Percentiles rank a stretch among this genome's conserved stretches.
Evolutionary conservation across 139 green algal genomes (phyloP).

Genomic region (Edaphochlamys debaryana): DNA sequence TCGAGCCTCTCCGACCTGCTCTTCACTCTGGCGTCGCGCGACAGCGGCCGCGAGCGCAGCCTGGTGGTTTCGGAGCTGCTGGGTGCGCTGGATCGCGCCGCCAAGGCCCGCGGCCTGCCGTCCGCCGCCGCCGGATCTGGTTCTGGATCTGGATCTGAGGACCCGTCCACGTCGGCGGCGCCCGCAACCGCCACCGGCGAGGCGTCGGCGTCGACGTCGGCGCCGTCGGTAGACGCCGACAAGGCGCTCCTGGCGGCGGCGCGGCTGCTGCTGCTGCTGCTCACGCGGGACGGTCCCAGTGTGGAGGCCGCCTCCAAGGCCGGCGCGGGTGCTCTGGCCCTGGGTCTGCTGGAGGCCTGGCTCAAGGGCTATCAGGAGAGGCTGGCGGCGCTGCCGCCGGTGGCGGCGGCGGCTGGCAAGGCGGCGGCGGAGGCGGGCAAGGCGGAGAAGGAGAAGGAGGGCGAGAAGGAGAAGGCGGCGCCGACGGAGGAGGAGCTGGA

Average conservation of each 20-base stretch:
- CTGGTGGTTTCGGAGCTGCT: slow-evolving; percentile 70
- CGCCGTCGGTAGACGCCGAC: too few relatives aligned
- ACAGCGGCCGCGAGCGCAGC: slow-evolving; percentile 60
- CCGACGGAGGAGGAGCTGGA: background rate
- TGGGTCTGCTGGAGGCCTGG: slow-evolving; percentile 76
- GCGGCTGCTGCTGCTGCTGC: slow-evolving; percentile 80
- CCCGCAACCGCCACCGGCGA: too few relatives aligned
- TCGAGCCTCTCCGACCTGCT: slow-evolving; percentile 70
- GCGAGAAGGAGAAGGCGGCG: background rate
- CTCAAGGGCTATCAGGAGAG: slow-evolving; percentile 55
- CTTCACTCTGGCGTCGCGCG: slow-evolving; percentile 59
- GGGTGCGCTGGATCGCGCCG: slow-evolving; percentile 43
- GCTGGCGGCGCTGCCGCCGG: too few relatives aligned
- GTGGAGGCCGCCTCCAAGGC: slow-evolving; percentile 57
- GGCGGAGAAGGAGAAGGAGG: too few relatives aligned
- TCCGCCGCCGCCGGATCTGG: background rate
- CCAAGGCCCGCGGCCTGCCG: slow-evolving; percentile 15
- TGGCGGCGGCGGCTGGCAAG: too few relatives aligned
- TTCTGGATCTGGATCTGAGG: background rate
- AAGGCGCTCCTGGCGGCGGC: slow-evolving; percentile 65
- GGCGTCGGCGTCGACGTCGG: slow-evolving; percentile 16
- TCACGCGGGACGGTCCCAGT: slow-evolving; percentile 62
- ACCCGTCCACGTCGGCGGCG: too few relatives aligned
- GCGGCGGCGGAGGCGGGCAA: background rate
- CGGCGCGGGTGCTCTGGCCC: slow-evolving; percentile 41